These are phyloP conservation scores for Xerocomus brunneocitrinus DNA, from an alignment of 768 basidiomycete genomes.

Conservation along the genomic window DNA sequence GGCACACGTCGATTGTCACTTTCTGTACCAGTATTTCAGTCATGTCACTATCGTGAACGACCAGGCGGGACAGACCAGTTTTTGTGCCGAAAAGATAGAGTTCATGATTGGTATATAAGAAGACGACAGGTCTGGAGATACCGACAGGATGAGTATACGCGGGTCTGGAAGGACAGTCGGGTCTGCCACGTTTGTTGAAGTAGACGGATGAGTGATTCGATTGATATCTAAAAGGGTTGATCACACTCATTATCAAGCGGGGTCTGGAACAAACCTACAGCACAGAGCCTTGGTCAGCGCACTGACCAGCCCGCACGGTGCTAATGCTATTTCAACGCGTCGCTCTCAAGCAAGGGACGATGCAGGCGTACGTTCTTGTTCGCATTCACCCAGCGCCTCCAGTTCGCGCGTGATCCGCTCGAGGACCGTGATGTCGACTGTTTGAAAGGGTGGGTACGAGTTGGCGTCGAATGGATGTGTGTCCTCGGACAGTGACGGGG, in stretches of 20 bases:
- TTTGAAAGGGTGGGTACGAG: slow-evolving; percentile 77
- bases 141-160: slow-evolving; percentile 75
- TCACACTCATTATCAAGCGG: not conserved
- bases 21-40: slow-evolving; percentile 52
- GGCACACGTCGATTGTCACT: slow-evolving; percentile 95
- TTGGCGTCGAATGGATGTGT: slow-evolving; percentile 59
- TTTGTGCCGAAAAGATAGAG: slow-evolving; percentile 97
- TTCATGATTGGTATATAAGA: slow-evolving; percentile 99
- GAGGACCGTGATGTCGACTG: slow-evolving; percentile 66
- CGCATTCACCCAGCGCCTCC: slow-evolving; percentile 43
- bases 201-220: slow-evolving; percentile 40
- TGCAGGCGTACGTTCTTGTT: slow-evolving; percentile 39
- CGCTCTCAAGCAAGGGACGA: not conserved
- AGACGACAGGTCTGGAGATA: slow-evolving; percentile 82
- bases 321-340: slow-evolving; percentile 28
- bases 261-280: slow-evolving; percentile 45
- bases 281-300: slow-evolving; percentile 92
- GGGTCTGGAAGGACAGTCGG: slow-evolving; percentile 41
- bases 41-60: not conserved
- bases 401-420: slow-evolving; percentile 59
- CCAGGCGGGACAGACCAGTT: slow-evolving; percentile 56
- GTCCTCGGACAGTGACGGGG: slow-evolving; percentile 32
- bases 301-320: slow-evolving; percentile 72
- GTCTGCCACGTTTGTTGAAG: slow-evolving; percentile 28
- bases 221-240: slow-evolving; percentile 57